Percentiles rank a stretch among this genome's conserved stretches.
These are phyloP conservation scores for Bertia moriformis DNA, from an alignment of 2,329 filamentous ascomycete genomes.

Conservation along the genomic window DNA sequence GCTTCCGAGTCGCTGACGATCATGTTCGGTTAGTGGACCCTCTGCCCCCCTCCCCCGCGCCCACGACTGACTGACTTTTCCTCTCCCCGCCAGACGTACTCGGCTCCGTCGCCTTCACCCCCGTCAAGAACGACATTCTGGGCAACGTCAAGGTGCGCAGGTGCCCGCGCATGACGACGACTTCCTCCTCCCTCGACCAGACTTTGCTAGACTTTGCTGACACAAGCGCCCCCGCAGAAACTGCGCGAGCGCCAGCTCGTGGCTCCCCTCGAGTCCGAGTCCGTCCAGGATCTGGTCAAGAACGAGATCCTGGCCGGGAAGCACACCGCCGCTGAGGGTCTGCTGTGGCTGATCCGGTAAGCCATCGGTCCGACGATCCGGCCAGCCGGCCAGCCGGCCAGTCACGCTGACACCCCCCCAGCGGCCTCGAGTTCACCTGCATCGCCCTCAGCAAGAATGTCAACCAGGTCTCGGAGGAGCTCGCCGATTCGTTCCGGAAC, in stretches of 20 bases:
- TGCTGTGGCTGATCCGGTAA: slow-evolving; percentile 49
- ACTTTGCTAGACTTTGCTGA: background rate
- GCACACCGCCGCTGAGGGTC: slow-evolving; percentile 45
- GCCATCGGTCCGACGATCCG: slow-evolving; percentile 7
- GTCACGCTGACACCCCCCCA: slow-evolving; percentile 13
- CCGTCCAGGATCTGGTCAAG: slow-evolving; percentile 43
- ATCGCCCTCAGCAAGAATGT: slow-evolving; percentile 46
- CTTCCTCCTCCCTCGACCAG: background rate
- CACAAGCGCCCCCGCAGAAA: no score
- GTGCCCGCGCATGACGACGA: no score
- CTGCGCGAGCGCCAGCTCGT: slow-evolving; percentile 43
- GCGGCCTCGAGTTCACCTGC: slow-evolving; percentile 53
- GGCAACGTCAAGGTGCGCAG: slow-evolving; percentile 49
- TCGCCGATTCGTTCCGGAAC: slow-evolving; percentile 44
- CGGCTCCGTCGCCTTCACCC: slow-evolving; percentile 35
- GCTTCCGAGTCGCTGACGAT: slow-evolving; percentile 44
- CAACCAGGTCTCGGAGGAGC: slow-evolving; percentile 33
- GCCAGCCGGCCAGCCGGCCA: background rate
- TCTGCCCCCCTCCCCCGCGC: no score
- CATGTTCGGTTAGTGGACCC: slow-evolving; percentile 38
- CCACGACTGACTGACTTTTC: background rate
- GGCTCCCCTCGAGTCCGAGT: slow-evolving; percentile 39
- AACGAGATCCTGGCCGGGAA: slow-evolving; percentile 50
- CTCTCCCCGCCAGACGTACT: slow-evolving; percentile 7
- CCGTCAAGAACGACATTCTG: slow-evolving; percentile 49